Percentiles rank a stretch among this genome's conserved stretches.
phyloP scores from a whole-genome alignment of 805 yeast genomes.

The Monosporozyma aerobia region DNA sequence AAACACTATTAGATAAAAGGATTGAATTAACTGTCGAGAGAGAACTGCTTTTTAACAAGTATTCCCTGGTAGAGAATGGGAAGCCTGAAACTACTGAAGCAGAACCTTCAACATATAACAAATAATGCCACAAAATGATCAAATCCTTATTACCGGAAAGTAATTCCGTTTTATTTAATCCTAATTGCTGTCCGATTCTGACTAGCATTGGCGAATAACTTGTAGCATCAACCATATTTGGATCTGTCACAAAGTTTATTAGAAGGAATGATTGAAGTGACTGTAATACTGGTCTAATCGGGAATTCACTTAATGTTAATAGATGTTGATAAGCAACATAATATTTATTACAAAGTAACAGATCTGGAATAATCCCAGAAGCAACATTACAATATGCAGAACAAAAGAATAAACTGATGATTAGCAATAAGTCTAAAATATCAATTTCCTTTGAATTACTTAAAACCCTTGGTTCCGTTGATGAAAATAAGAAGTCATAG shows the following conservation, averaged over 20 bases:
- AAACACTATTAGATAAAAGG: background rate
- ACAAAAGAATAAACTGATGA: constrained; percentile 20
- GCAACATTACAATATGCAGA: constrained; percentile 20
- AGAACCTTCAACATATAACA: constrained; percentile 24
- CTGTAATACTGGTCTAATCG: constrained; percentile 15
- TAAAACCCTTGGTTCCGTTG: background rate
- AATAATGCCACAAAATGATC: constrained; percentile 17
- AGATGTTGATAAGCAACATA: constrained; percentile 15
- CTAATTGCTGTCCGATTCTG: constrained; percentile 22
- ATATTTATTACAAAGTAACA: constrained; percentile 18
- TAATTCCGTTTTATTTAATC: constrained; percentile 10
- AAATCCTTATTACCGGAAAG: background rate
- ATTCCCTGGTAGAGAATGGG: constrained; percentile 14
- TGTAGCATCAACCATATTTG: constrained; percentile 22
- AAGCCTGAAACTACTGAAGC: constrained; percentile 26
- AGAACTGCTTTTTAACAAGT: constrained; percentile 7
- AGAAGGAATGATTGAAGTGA: constrained; percentile 17
- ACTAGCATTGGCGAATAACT: constrained; percentile 21
- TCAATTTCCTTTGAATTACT: background rate
- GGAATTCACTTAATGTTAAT: constrained; percentile 14
- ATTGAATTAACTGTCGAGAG: constrained; percentile 8
- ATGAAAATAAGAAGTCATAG: constrained; percentile 2
- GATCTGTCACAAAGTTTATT: constrained; percentile 23
- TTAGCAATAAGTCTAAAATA: constrained; percentile 7
- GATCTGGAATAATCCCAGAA: constrained; percentile 17